A percentile compares a stretch with the other conserved stretches of the same genome.
phyloP scores from a whole-genome alignment of 768 basidiomycete genomes.

The Lanmaoa rubissima region DNA sequence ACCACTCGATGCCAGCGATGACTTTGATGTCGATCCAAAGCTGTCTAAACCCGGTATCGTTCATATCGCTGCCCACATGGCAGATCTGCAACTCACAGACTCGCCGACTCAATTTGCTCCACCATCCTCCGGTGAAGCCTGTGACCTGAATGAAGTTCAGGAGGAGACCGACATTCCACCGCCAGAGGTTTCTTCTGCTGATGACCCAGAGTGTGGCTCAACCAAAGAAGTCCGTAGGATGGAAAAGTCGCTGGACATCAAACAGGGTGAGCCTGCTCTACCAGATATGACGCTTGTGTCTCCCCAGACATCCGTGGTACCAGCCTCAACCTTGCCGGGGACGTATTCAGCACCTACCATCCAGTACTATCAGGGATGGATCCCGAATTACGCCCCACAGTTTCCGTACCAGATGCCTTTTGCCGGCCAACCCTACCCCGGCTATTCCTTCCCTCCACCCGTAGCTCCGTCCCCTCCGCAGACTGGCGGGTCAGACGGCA shows the following conservation, averaged over 20 bases:
- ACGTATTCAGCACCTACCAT: conserved; percentile 41
- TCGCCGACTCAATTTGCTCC: background rate
- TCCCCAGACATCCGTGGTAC: conserved; percentile 32
- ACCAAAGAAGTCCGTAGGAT: conserved; percentile 1
- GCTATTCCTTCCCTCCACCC: conserved; percentile 39
- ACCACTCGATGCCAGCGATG: conserved; percentile 7
- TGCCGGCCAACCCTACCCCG: conserved; percentile 43
- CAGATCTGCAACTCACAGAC: conserved; percentile 11
- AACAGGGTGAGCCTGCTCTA: conserved; percentile 16
- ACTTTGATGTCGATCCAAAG: conserved; percentile 10
- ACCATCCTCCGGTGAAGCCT: conserved; percentile 4
- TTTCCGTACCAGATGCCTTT: conserved; percentile 54
- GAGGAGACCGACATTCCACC: conserved; percentile 1
- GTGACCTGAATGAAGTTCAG: conserved; percentile 20
- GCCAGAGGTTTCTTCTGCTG: background rate
- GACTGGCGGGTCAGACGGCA: conserved; percentile 39
- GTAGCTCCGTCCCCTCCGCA: conserved; percentile 25
- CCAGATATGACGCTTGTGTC: conserved; percentile 6
- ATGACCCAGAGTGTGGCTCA: conserved; percentile 1
- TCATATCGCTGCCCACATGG: conserved; percentile 10
- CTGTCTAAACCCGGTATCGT: conserved; percentile 5
- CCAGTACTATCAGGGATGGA: conserved; percentile 55
- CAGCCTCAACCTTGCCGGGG: conserved; percentile 10
- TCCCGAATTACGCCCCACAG: conserved; percentile 49
- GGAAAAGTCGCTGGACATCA: conserved; percentile 28